Conservation (phyloP, 768 basidiomycete genomes). For the Fomitopsis pulvina region DNA sequence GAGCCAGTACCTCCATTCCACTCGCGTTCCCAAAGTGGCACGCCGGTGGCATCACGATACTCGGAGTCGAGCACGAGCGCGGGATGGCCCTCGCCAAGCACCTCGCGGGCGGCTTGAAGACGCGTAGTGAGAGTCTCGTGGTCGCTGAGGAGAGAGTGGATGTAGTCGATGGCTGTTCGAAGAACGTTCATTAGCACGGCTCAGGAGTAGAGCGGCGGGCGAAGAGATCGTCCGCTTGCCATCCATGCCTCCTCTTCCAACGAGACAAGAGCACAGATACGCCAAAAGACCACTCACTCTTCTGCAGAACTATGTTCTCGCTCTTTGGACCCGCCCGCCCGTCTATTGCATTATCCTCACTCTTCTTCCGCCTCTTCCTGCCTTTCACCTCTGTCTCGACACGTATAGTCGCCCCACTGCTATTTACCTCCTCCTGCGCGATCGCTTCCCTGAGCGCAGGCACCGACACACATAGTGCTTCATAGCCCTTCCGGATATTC, state of each 20-base stretch:
- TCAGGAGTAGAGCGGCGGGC: neutral
- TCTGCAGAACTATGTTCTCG: conserved; percentile 82
- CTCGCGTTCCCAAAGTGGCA: conserved; percentile 71
- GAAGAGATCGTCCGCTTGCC: too few species aligned
- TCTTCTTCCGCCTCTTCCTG: conserved; percentile 16
- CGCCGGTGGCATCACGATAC: conserved; percentile 19
- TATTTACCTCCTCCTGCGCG: conserved; percentile 51
- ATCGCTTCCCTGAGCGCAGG: conserved; percentile 81
- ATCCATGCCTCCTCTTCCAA: too few species aligned
- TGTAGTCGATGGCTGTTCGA: conserved; percentile 74
- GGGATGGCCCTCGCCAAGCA: conserved; percentile 57
- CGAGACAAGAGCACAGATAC: too few species aligned
- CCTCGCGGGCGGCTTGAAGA: conserved; percentile 49
- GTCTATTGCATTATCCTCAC: conserved; percentile 58
- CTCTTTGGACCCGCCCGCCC: conserved; percentile 86
- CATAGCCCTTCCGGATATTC: conserved; percentile 86
- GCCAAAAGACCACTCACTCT: conserved; percentile 74
- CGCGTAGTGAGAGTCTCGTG: conserved; percentile 51
- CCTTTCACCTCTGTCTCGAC: conserved; percentile 25
- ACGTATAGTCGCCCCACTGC: neutral
- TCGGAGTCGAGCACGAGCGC: conserved; percentile 31
- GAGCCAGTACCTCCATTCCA: conserved; percentile 71
- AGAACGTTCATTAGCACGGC: neutral
- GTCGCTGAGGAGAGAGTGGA: conserved; percentile 58
- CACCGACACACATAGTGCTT: conserved; percentile 77